Evolutionary conservation across 257 asterid genomes (phyloP), one percentile per base, ranked within the genome.

Genomic region (Plantago ovata): DNA sequence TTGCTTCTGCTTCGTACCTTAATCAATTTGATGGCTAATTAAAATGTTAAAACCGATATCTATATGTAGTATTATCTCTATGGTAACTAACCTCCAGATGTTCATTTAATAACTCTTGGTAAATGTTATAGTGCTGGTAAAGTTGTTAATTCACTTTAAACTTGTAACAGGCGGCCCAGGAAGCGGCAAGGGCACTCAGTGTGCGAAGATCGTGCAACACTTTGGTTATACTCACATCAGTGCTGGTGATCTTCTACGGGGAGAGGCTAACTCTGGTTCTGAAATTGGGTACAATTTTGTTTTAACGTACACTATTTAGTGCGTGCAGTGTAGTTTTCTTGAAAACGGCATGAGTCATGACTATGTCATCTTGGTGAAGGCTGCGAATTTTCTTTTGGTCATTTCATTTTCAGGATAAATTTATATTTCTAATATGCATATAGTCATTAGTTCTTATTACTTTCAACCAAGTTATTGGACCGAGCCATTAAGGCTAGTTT

Each of bases 161-260:
- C 48, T 60, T 36, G 78, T 8, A 69, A 56, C 83, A 90, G 98
- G 98, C 69, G 98, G 98, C 55, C 98, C 98, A 18, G 96, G 98
- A 52, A 90, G 98, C 73, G 98, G 98, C 20, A 90, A 87, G 89
- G 98, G 98, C 52, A 90, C 98, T 69, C 98, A 90, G 70, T 87
- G 96, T 73, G 75, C 94, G 43, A 81, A 81, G 62, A 90, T 87
- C n/a, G 96, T 90, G 16, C 39, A 87, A 63, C 81, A 87, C 59
- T 90, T 74, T 70, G 96, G 96, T 49, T 90, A 81, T 72, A 87
- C 89, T 56, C 98, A 90, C 72, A 89, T 90, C 49, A 90, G 98
- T 75, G 98, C 96, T 15, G 98, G 98, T 66, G 98, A 90, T 76
- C 98, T 90, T 77, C 98, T 90, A 58, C 79, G 98, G 62, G 95